These are phyloP conservation scores for Marchantia paleacea DNA, from an alignment of 225 moss, liverwort and hornwort genomes.

Conservation along the genomic window DNA sequence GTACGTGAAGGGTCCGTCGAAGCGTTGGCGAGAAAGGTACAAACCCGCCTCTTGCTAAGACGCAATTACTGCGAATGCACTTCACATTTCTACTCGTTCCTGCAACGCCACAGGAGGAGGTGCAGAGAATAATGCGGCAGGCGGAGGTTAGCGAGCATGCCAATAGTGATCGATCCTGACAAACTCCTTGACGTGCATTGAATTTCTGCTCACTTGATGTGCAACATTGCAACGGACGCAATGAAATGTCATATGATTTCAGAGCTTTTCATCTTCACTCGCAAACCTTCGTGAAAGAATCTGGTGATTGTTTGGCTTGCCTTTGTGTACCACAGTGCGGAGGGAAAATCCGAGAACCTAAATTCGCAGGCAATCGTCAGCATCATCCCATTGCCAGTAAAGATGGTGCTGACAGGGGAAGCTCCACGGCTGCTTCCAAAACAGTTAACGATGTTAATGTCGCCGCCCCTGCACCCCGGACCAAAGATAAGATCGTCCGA, in stretches of 20 bases:
- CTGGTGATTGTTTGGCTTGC: not conserved
- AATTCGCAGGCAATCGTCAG: not conserved
- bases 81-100: not conserved
- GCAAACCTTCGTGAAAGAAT: no score
- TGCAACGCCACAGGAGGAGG: not conserved
- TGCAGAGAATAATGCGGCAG: not conserved
- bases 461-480: not conserved
- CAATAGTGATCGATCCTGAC: no score
- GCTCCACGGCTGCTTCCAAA: not conserved
- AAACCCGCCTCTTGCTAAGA: not conserved
- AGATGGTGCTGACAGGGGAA: not conserved
- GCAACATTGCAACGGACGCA: no score
- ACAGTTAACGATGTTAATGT: not conserved
- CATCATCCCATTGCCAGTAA: not conserved
- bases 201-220: no score
- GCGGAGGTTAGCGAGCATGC: no score
- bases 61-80: not conserved
- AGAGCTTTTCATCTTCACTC: no score
- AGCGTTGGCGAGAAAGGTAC: not conserved
- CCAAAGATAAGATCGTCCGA: constrained; percentile 11
- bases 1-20: constrained; percentile 14
- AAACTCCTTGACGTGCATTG: no score
- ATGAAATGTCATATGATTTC: no score
- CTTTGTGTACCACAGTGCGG: not conserved
- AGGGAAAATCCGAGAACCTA: not conserved